phyloP scores from a whole-genome alignment of 2,329 filamentous ascomycete species.

The Botryotinia calthae region DNA sequence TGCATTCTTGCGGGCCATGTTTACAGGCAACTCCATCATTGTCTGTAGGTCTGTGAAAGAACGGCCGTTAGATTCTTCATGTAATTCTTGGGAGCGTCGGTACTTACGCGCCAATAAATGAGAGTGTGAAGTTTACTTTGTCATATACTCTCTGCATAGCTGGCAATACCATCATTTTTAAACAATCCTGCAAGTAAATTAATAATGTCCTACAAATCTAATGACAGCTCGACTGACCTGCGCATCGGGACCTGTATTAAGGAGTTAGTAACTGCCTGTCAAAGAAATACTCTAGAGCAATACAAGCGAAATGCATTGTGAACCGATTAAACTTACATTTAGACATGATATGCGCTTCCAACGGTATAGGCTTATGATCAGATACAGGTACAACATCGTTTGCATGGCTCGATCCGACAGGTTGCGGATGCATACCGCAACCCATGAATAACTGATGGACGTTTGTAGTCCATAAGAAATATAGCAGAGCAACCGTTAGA shows the following conservation, averaged over 20 bases:
- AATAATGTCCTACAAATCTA: background rate
- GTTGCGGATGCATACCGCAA: background rate
- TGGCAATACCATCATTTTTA: constrained; percentile 77
- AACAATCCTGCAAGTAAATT: constrained; percentile 59
- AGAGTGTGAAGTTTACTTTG: constrained; percentile 88
- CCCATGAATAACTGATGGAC: constrained; percentile 19
- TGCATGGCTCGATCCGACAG: background rate
- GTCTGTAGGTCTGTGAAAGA: constrained; percentile 54
- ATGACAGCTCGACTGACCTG: constrained; percentile 44
- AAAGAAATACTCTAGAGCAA: background rate
- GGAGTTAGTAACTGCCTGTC: background rate
- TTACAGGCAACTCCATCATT: constrained; percentile 84
- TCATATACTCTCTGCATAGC: constrained; percentile 77
- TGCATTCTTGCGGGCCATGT: constrained; percentile 85
- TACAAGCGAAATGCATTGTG: background rate
- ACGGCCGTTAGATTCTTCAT: constrained; percentile 12
- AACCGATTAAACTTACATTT: constrained; percentile 49
- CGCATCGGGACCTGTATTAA: constrained; percentile 73
- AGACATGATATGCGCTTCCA: constrained; percentile 95
- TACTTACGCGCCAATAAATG: constrained; percentile 72
- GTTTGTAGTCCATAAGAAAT: constrained; percentile 26
- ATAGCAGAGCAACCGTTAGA: constrained; percentile 29
- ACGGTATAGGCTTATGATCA: constrained; percentile 54
- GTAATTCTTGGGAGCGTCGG: constrained; percentile 42
- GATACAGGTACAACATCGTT: background rate